These are phyloP conservation scores for Penicillium carneum DNA, from an alignment of 2,329 filamentous ascomycete species.

Conservation along the genomic window DNA sequence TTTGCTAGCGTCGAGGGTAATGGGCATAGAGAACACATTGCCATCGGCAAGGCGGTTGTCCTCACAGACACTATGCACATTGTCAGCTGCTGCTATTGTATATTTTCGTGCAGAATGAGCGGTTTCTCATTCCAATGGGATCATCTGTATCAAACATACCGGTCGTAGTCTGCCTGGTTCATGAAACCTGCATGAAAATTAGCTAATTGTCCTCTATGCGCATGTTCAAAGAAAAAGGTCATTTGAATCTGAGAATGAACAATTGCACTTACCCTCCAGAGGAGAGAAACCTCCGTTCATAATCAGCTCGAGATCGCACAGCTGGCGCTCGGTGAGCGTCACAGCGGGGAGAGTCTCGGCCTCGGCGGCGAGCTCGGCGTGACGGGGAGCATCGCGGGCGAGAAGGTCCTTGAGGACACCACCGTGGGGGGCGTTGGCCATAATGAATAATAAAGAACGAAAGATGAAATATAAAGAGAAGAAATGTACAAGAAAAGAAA, in stretches of 20 bases:
- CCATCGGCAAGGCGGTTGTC: slow-evolving; percentile 86
- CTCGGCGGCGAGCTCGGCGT: slow-evolving; percentile 79
- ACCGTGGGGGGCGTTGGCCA: slow-evolving; percentile 74
- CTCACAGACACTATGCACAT: slow-evolving; percentile 75
- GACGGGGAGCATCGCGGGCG: slow-evolving; percentile 85
- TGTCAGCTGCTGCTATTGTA: slow-evolving; percentile 23
- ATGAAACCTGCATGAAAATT: slow-evolving; percentile 75
- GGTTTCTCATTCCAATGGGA: slow-evolving; percentile 16
- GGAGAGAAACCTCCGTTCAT: slow-evolving; percentile 98
- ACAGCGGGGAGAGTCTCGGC: slow-evolving; percentile 86
- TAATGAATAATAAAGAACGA: slow-evolving; percentile 36
- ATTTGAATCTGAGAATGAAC: not conserved
- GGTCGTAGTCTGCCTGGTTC: slow-evolving; percentile 95
- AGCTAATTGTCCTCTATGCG: slow-evolving; percentile 26
- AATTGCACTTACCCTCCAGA: slow-evolving; percentile 76
- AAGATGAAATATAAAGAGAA: slow-evolving; percentile 14
- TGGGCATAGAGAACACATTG: slow-evolving; percentile 94
- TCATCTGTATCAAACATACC: slow-evolving; percentile 61
- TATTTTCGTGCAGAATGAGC: not conserved
- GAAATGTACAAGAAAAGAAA: slow-evolving; percentile 9
- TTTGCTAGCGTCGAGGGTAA: slow-evolving; percentile 85
- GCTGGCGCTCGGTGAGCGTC: slow-evolving; percentile 86
- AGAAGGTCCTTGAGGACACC: slow-evolving; percentile 97
- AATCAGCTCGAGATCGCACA: slow-evolving; percentile 96
- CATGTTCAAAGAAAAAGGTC: slow-evolving; percentile 7